These are phyloP conservation scores for Aphanocladium album DNA, from an alignment of 2,329 filamentous ascomycete genomes.

Conservation along the genomic window DNA sequence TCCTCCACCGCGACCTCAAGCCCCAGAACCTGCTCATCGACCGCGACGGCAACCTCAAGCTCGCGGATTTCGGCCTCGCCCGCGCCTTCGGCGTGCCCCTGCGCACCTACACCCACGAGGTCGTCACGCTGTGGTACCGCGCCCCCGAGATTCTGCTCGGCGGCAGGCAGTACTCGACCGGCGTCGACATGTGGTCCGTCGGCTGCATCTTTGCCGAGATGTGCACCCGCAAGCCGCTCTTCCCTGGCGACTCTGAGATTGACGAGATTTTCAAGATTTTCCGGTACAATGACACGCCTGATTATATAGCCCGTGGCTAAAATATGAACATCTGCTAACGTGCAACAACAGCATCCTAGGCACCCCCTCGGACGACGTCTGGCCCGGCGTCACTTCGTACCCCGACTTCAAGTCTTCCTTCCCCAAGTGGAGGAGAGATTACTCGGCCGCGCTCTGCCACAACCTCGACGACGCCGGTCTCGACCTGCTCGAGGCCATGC, in stretches of 20 bases:
- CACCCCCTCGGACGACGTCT: slow-evolving; percentile 74
- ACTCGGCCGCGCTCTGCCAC: slow-evolving; percentile 59
- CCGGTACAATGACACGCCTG: slow-evolving; percentile 48
- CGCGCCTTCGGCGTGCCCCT: slow-evolving; percentile 87
- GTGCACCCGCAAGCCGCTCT: slow-evolving; percentile 89
- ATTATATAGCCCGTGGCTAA: too few species aligned
- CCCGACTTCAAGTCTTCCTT: slow-evolving; percentile 91
- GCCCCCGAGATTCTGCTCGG: slow-evolving; percentile 86
- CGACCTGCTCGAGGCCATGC: slow-evolving; percentile 63
- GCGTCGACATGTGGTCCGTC: slow-evolving; percentile 94
- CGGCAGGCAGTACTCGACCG: slow-evolving; percentile 87
- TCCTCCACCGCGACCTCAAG: slow-evolving; percentile 85
- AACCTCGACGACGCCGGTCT: slow-evolving; percentile 68
- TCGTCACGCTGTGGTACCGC: slow-evolving; percentile 91
- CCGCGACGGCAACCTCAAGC: slow-evolving; percentile 79
- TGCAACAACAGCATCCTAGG: slow-evolving; percentile 58
- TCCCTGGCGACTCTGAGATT: slow-evolving; percentile 76
- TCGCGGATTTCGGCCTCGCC: slow-evolving; percentile 85
- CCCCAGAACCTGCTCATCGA: slow-evolving; percentile 87
- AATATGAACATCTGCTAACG: neutral
- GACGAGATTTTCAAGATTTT: slow-evolving; percentile 54
- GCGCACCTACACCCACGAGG: slow-evolving; percentile 90
- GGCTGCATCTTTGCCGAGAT: slow-evolving; percentile 96
- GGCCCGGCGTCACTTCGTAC: slow-evolving; percentile 92
- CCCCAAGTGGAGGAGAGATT: slow-evolving; percentile 80